phyloP scores from a whole-genome alignment of 306 rosid genomes.

The Cercis canadensis region DNA sequence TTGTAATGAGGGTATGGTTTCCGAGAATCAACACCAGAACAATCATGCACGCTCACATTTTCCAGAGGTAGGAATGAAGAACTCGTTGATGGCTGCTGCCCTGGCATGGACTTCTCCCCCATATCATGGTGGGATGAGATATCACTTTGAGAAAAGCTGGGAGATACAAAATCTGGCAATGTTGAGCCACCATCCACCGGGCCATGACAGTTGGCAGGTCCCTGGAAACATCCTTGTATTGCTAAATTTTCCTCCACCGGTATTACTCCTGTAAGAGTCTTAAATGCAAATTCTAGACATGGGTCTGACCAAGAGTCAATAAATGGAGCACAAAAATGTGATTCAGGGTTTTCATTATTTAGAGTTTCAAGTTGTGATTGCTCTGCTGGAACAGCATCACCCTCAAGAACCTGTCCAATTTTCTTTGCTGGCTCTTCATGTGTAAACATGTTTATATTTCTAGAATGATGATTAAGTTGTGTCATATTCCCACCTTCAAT shows the following conservation, averaged over 20 bases:
- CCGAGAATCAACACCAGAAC: conserved; percentile 53
- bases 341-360: conserved; percentile 41
- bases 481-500: conserved; percentile 28
- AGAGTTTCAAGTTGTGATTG: conserved; percentile 48
- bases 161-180: conserved; percentile 69
- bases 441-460: conserved; percentile 18
- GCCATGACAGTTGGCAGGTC: conserved; percentile 49
- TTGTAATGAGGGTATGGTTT: conserved; percentile 52
- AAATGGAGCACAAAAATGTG: conserved; percentile 55
- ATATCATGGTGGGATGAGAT: conserved; percentile 57
- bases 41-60: conserved; percentile 47
- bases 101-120: conserved; percentile 57
- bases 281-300: conserved; percentile 88
- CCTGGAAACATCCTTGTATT: conserved; percentile 57
- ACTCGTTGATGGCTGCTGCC: conserved; percentile 50
- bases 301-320: conserved; percentile 91
- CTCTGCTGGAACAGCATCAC: conserved; percentile 40
- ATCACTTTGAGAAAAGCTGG: conserved; percentile 60
- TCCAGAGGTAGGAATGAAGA: conserved; percentile 49
- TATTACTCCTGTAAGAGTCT: conserved; percentile 89
- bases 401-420: conserved; percentile 32
- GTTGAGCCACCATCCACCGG: conserved; percentile 43
- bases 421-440: conserved; percentile 38
- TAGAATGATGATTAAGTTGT: conserved; percentile 34
- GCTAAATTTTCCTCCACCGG: conserved; percentile 71